Base-by-base conservation (phyloP, 441 rosid species). In the Populus hybrid region DNA sequence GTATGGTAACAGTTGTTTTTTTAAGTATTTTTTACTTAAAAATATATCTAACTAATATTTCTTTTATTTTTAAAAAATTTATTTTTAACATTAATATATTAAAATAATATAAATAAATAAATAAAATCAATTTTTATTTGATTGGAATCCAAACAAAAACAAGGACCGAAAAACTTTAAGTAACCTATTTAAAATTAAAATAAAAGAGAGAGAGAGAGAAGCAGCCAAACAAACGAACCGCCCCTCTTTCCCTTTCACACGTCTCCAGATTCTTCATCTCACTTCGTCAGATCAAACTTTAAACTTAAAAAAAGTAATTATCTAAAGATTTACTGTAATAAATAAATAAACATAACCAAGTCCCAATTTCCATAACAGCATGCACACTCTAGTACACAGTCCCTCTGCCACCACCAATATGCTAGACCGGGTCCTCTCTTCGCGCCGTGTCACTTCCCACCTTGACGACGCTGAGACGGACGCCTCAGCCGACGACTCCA, bases 401-500 rank as follows among this genome's bases (percentile, higher is more conserved):
- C 73, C 78, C 67, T 3, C 69, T 35, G 12, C 78, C 67, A 14
- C 81, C 72, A 7, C 75, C 46, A 77, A 65, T 61, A 92, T 90
- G 96, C 86, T 92, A 3, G 98, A 94, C 59, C 90, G 95, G 24
- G 78, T 85, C n/a, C 85, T 91, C 77, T 91, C 98, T 65, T 82
- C 88, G 18, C 95, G 97, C 79, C 93, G 97, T 65, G 30, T 77
- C 16, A 64, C 85, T 21, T 83, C 91, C 26, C 87, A 86, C 78
- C 80, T 86, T 77, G 90, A 84, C 46, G 81, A 73, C 74, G 8
- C 77, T 23, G 71, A 81, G 23, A 81, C 90, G 36, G 88, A 87
- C 77, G 77, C 85, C 75, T 78, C 76, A 69, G 78, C 81, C 63
- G 98, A 94, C 80, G 95, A 93, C 67, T 93, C 97, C 79, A 96